These are phyloP conservation scores for Macrocystidia cucumis DNA, from an alignment of 1,284 basidiomycete species.

Conservation along the genomic window DNA sequence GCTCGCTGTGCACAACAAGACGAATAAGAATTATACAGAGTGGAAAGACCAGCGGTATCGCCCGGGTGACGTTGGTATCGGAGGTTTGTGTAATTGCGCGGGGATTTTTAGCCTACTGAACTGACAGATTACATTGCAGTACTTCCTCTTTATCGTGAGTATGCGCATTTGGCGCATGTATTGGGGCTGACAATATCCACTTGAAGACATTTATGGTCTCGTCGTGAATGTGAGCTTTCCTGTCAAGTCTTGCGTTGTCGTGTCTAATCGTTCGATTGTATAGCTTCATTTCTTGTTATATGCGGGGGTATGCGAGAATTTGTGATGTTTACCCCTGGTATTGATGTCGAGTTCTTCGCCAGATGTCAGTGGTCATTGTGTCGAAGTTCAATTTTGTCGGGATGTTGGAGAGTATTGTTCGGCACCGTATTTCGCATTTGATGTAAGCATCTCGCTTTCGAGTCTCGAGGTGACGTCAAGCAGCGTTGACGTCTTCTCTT, in stretches of 20 bases:
- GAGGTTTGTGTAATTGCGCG: conserved; percentile 10
- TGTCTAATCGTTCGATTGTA: background rate
- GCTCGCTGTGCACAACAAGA: conserved; percentile 34
- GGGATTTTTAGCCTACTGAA: background rate
- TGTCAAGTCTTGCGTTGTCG: no score
- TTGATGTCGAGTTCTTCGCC: background rate
- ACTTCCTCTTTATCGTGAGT: conserved; percentile 36
- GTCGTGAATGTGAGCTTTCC: conserved; percentile 49
- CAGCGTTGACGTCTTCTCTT: conserved; percentile 6
- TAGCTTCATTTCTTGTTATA: conserved; percentile 52
- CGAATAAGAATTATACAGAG: conserved; percentile 25
- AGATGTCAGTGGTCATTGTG: conserved; percentile 63
- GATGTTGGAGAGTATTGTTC: conserved; percentile 64
- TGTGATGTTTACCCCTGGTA: background rate
- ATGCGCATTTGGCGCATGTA: background rate
- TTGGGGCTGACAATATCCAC: conserved; percentile 11
- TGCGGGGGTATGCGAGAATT: conserved; percentile 34
- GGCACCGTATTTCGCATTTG: conserved; percentile 59
- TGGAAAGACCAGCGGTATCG: conserved; percentile 30
- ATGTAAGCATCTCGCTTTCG: conserved; percentile 32
- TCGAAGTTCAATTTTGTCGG: conserved; percentile 64
- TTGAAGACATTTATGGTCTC: conserved; percentile 72
- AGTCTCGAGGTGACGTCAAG: background rate
- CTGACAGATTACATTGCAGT: conserved; percentile 24
- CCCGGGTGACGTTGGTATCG: conserved; percentile 35